These are phyloP conservation scores for Populus hybrid DNA, from an alignment of 441 rosid species.

Conservation along the genomic window DNA sequence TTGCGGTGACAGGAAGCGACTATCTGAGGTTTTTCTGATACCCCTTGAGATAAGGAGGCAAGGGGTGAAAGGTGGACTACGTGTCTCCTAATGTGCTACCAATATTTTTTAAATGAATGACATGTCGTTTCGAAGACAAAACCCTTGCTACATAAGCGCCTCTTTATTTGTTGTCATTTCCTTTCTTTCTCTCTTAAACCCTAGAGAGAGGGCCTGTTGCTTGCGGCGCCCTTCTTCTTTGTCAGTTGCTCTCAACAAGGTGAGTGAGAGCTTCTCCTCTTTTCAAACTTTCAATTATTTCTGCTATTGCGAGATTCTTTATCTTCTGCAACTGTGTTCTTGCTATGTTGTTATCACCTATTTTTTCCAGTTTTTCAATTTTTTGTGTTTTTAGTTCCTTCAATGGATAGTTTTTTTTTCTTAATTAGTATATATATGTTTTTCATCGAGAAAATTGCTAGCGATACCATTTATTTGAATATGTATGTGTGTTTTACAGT, in stretches of 20 bases:
- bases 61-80: not conserved
- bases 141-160: constrained; percentile 6
- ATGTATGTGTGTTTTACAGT: constrained; percentile 20
- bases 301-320: not conserved
- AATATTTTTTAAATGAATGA: not conserved
- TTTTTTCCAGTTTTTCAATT: no score
- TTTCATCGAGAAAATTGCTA: not conserved
- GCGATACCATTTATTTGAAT: not conserved
- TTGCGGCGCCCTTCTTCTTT: not conserved
- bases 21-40: no score
- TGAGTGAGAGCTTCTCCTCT: not conserved
- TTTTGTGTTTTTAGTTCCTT: not conserved
- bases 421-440: not conserved
- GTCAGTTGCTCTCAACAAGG: not conserved
- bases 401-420: not conserved
- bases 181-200: constrained; percentile 10
- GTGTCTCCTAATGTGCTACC: not conserved
- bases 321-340: not conserved
- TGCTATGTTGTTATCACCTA: no score
- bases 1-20: no score
- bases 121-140: not conserved
- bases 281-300: not conserved
- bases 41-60: no score
- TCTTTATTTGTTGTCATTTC: not conserved
- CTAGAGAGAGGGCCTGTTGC: constrained; percentile 6